Base-by-base conservation (phyloP, 805 yeast species). In the Myxozyma sirexii region DNA sequence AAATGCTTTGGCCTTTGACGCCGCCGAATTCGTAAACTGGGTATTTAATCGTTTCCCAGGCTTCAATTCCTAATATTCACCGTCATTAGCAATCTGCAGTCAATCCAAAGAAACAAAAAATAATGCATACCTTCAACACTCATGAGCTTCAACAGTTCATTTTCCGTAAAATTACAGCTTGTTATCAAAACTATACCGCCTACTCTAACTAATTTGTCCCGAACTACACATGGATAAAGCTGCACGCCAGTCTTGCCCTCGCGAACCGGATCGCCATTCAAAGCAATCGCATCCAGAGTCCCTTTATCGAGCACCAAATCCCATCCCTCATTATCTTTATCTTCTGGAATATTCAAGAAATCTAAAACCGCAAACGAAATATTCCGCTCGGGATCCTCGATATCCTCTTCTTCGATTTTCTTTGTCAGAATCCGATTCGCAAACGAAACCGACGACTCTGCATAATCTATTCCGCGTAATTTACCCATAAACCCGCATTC, bases 241-340 rank as follows among this genome's bases (percentile, higher is more conserved):
- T 66, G 66, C 0, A 69, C 69, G 6, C 72, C 70, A 1, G 67
- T 63, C 6, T 77, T 79, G 12, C 74, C 75, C 7, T 74, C 79
- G 59, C 81, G 82, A 21, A 74, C 79, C 1, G 76, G 66, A 23
- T 86, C 59, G 29, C 43, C 87, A 71, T 90, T 89, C 46, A 94
- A 79, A 0, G 97, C 97, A 62, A 94, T 93, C 4, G 99, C 99
- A 75, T 94, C 99, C 23, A 94, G 75, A 0, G 99, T 94, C 7
- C 99, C 99, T 72, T 94, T 94, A 74, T 94, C 99, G 17, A 91
- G 75, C 1, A 93, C 82, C 7, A 94, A 72, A 70, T 92, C 96
- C 74, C 82, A 91, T 23, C 76, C 69, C 2, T 74, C 78, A 43
- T 71, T 57, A 4, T 47, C 39, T 41, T 70, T 77, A 79, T 80